Conservation (phyloP, 129 eudicot species). For the Flaveria ramosissima region DNA sequence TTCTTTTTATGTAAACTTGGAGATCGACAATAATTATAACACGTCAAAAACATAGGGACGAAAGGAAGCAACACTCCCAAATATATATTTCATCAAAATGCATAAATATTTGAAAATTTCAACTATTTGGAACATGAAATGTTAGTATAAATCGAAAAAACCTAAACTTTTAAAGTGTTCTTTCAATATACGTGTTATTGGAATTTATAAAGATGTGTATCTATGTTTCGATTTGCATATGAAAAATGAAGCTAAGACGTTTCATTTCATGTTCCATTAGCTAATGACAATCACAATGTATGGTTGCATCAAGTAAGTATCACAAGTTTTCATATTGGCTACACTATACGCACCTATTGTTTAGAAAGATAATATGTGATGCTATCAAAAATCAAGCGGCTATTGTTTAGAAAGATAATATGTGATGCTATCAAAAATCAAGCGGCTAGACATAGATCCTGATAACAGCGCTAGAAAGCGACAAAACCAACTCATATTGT, state of each 20-base stretch:
- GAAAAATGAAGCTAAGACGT: neutral
- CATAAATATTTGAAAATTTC: constrained; percentile 20
- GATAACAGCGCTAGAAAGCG: too few species aligned
- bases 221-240: neutral
- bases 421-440: too few species aligned
- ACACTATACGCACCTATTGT: too few species aligned
- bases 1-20: constrained; percentile 6
- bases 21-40: neutral
- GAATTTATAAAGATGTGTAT: neutral
- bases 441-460: too few species aligned
- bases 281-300: too few species aligned
- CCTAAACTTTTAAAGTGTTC: neutral
- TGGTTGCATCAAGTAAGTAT: too few species aligned
- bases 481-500: too few species aligned
- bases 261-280: too few species aligned
- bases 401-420: too few species aligned
- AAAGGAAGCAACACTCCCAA: neutral
- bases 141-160: neutral
- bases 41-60: constrained; percentile 2
- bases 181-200: neutral
- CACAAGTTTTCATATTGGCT: too few species aligned
- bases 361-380: too few species aligned
- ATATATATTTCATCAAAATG: neutral
- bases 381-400: too few species aligned
- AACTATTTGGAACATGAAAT: constrained; percentile 3